A percentile compares a stretch with the other conserved stretches of the same genome.
Conservation (phyloP, 805 yeast genomes). For the Saccharomycopsis sp. region DNA sequence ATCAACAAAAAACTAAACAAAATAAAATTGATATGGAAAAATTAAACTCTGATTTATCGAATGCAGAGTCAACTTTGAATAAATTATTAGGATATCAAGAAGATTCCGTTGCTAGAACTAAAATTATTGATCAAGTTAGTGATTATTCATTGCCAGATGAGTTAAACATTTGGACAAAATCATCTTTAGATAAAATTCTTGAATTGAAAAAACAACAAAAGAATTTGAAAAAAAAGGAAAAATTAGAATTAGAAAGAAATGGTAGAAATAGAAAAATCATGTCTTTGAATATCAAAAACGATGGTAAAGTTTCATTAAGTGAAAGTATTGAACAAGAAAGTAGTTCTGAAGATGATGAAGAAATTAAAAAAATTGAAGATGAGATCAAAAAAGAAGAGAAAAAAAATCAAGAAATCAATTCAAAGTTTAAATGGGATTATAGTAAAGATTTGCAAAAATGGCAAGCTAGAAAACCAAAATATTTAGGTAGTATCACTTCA, state of each 20-base stretch:
- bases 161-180: slow-evolving; percentile 66
- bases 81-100: slow-evolving; percentile 72
- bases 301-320: slow-evolving; percentile 67
- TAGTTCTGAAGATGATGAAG: slow-evolving; percentile 21
- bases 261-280: slow-evolving; percentile 72
- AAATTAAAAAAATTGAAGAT: slow-evolving; percentile 22
- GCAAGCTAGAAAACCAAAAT: slow-evolving; percentile 26
- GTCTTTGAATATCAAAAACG: slow-evolving; percentile 65
- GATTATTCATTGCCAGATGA: slow-evolving; percentile 63
- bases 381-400: slow-evolving; percentile 31
- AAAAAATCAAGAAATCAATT: slow-evolving; percentile 23
- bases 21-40: slow-evolving; percentile 23
- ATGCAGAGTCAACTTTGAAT: slow-evolving; percentile 68
- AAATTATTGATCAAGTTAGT: slow-evolving; percentile 85
- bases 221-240: slow-evolving; percentile 53
- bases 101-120: slow-evolving; percentile 81
- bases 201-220: slow-evolving; percentile 81
- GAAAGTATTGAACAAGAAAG: slow-evolving; percentile 31
- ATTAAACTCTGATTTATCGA: slow-evolving; percentile 33
- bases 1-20: slow-evolving; percentile 24
- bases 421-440: slow-evolving; percentile 47
- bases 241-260: slow-evolving; percentile 41
- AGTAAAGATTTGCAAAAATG: slow-evolving; percentile 44
- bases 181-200: slow-evolving; percentile 77
- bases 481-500: neutral